Evolutionary conservation across 768 basidiomycete genomes (phyloP).

Genomic region (Daedaleopsis nitida): DNA sequence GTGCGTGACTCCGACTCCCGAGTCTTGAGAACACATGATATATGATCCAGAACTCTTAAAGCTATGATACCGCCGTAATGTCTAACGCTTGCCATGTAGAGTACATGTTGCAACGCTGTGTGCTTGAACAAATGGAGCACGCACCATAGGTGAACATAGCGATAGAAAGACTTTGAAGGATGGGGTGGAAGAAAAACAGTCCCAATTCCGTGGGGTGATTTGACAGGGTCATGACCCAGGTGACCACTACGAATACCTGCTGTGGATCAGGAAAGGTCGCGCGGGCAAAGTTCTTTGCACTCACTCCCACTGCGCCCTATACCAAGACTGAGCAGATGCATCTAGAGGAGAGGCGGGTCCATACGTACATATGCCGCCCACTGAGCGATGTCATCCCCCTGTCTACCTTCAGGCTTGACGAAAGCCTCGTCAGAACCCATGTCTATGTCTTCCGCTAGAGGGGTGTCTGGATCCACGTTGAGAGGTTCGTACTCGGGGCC

Average conservation of each 20-base stretch:
- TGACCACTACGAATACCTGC: conserved; percentile 28
- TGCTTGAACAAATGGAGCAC: conserved; percentile 12
- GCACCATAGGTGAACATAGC: conserved; percentile 44
- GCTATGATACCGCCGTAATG: no score
- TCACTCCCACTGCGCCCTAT: conserved; percentile 4
- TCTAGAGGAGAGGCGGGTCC: not conserved
- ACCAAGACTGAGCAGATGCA: not conserved
- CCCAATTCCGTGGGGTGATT: conserved; percentile 28
- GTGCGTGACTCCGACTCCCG: no score
- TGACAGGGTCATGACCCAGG: conserved; percentile 30
- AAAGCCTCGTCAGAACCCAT: conserved; percentile 23
- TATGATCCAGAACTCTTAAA: no score
- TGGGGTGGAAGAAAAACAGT: conserved; percentile 46
- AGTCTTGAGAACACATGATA: no score
- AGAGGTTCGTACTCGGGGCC: conserved; percentile 19
- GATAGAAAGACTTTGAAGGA: conserved; percentile 38
- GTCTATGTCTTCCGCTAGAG: not conserved
- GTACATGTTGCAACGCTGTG: no score
- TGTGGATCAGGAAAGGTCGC: no score
- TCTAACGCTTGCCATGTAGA: no score
- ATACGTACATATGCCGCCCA: conserved; percentile 40
- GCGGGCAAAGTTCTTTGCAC: not conserved
- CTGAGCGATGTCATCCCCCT: conserved; percentile 39
- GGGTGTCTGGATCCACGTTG: conserved; percentile 3
- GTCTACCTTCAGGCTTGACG: conserved; percentile 39